Evolutionary conservation across 306 rosid species (phyloP).

Genomic region (Quercus agrifolia): DNA sequence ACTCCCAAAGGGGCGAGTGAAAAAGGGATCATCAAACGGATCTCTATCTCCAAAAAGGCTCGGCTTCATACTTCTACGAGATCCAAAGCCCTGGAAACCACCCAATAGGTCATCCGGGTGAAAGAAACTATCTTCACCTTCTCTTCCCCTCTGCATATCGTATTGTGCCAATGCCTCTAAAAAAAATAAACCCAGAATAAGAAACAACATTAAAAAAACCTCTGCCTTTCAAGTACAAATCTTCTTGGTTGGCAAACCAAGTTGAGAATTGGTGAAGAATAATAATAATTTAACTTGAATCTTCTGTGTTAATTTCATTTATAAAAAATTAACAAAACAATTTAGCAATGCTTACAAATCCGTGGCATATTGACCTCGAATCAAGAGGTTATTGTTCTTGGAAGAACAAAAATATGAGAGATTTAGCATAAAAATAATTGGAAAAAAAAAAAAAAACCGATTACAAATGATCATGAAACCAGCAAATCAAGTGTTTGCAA

Average conservation of each 20-base stretch:
- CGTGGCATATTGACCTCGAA: background rate
- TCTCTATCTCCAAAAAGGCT: conserved; percentile 61
- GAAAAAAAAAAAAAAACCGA: background rate
- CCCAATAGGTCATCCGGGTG: conserved; percentile 23
- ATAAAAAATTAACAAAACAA: background rate
- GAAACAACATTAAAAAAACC: background rate
- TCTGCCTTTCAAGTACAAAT: background rate
- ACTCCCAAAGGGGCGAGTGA: conserved; percentile 49
- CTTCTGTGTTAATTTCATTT: background rate
- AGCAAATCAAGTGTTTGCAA: background rate
- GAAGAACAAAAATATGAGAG: background rate
- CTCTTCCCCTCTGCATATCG: conserved; percentile 56
- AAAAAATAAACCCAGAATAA: background rate
- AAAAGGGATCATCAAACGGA: conserved; percentile 86
- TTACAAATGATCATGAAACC: background rate
- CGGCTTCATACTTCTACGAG: conserved; percentile 37
- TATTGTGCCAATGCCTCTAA: conserved; percentile 9
- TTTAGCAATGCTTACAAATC: background rate
- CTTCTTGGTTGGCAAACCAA: background rate
- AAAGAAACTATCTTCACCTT: conserved; percentile 26
- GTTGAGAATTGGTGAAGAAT: background rate
- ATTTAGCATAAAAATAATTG: background rate
- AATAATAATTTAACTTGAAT: background rate
- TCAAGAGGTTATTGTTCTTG: background rate
- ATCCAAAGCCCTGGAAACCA: conserved; percentile 39